Percentiles rank a stretch among this genome's conserved stretches.
phyloP scores from a whole-genome alignment of 192 early-diverging fungal genomes.

The Gonapodya sp. region DNA sequence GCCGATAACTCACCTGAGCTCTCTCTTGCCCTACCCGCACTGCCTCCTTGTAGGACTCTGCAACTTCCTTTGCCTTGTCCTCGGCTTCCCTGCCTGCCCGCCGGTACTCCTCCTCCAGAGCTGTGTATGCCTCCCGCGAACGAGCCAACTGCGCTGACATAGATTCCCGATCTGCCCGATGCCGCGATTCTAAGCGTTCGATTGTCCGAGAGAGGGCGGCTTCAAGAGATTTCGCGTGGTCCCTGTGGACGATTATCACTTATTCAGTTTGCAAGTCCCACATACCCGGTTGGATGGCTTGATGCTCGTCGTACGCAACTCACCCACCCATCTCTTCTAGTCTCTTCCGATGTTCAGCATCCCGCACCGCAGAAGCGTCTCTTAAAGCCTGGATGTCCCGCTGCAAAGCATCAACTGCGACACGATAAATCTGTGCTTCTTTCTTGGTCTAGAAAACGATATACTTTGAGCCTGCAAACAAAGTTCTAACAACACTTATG shows the following conservation, averaged over 20 bases:
- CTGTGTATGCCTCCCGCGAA: constrained; percentile 21
- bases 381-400: constrained; percentile 17
- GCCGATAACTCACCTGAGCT: constrained; percentile 10
- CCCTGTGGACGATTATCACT: background rate
- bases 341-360: constrained; percentile 17
- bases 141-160: constrained; percentile 14
- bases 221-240: constrained; percentile 20
- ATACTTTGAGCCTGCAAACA: background rate
- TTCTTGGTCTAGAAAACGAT: constrained; percentile 6
- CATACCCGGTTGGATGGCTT: too few species aligned
- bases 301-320: background rate
- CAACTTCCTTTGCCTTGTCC: constrained; percentile 13
- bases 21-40: constrained; percentile 16
- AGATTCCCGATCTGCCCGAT: constrained; percentile 24
- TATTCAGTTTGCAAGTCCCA: background rate
- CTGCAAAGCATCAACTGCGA: constrained; percentile 25
- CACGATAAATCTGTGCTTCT: constrained; percentile 9
- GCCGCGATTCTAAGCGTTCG: constrained; percentile 11
- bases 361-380: constrained; percentile 5
- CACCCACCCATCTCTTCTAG: constrained; percentile 23
- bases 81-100: constrained; percentile 22
- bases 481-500: background rate
- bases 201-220: constrained; percentile 19
- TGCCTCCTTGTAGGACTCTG: constrained; percentile 21
- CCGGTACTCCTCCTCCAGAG: constrained; percentile 33